Percentiles rank a stretch among this genome's conserved stretches.
Evolutionary conservation across 192 early-diverging fungal genomes (phyloP).

Genomic region (Mortierella claussenii): DNA sequence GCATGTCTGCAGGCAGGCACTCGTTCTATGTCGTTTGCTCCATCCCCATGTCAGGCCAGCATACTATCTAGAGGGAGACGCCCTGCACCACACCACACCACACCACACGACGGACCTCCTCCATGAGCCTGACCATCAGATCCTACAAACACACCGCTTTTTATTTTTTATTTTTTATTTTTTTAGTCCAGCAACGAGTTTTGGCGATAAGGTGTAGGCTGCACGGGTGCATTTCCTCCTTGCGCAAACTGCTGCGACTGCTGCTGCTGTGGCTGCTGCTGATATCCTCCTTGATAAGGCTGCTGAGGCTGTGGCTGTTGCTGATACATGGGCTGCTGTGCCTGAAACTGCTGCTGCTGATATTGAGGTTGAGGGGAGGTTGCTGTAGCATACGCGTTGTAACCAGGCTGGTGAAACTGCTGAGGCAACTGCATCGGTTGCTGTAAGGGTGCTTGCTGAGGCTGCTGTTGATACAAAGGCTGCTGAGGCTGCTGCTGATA

Average conservation of each 20-base stretch:
- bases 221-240: constrained; percentile 29
- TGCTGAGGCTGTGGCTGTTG: constrained; percentile 5
- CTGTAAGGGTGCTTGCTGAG: constrained; percentile 1
- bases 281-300: neutral
- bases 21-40: too few species aligned
- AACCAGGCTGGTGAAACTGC: neutral
- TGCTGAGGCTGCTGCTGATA: constrained; percentile 21
- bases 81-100: too few species aligned
- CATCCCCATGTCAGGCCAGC: too few species aligned
- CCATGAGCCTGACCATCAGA: too few species aligned
- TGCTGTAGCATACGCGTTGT: neutral
- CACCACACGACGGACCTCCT: too few species aligned
- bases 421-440: neutral
- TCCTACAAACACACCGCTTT: neutral
- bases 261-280: constrained; percentile 8
- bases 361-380: neutral
- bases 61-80: too few species aligned
- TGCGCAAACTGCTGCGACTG: constrained; percentile 34
- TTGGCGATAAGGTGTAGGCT: constrained; percentile 13
- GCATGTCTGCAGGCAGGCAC: too few species aligned
- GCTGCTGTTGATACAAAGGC: constrained; percentile 1
- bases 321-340: constrained; percentile 4
- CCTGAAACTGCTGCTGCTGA: constrained; percentile 24
- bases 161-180: constrained; percentile 5
- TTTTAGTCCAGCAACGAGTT: constrained; percentile 44